Conservation (phyloP, 768 basidiomycete species). For the Termitomyces sp. region DNA sequence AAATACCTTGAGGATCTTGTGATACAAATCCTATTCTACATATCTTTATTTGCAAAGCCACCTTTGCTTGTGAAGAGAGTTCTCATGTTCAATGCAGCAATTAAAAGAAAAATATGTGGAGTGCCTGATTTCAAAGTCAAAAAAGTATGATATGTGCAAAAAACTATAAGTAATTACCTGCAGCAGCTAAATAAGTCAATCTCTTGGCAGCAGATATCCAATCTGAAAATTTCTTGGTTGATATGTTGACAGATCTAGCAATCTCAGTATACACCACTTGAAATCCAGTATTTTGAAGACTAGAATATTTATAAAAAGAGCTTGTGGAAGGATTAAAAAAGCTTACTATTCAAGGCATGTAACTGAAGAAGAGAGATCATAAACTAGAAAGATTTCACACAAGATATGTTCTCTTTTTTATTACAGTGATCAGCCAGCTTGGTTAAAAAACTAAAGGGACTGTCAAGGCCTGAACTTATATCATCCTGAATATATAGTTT, state of each 20-base stretch:
- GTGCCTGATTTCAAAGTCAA: neutral
- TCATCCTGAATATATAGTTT: too few species aligned
- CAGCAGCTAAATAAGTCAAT: neutral
- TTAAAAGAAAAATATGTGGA: neutral
- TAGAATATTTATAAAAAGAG: neutral
- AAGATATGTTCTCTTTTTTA: neutral
- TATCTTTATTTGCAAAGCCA: too few species aligned
- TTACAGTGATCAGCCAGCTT: neutral
- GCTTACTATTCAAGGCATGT: neutral
- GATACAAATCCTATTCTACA: neutral
- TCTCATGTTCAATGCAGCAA: neutral
- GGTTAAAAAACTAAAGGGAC: neutral
- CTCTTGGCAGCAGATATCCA: neutral
- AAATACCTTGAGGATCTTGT: neutral
- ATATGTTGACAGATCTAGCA: neutral
- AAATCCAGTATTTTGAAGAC: neutral
- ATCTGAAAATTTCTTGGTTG: neutral
- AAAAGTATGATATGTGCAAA: neutral
- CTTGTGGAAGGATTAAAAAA: neutral
- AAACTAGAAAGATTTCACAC: neutral
- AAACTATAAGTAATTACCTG: neutral
- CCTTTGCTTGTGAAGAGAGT: neutral
- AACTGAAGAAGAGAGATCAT: neutral
- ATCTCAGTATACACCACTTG: neutral
- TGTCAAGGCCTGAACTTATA: too few species aligned